phyloP scores from a whole-genome alignment of 1,139 yeast species.

The Blastobotrys persicus region DNA sequence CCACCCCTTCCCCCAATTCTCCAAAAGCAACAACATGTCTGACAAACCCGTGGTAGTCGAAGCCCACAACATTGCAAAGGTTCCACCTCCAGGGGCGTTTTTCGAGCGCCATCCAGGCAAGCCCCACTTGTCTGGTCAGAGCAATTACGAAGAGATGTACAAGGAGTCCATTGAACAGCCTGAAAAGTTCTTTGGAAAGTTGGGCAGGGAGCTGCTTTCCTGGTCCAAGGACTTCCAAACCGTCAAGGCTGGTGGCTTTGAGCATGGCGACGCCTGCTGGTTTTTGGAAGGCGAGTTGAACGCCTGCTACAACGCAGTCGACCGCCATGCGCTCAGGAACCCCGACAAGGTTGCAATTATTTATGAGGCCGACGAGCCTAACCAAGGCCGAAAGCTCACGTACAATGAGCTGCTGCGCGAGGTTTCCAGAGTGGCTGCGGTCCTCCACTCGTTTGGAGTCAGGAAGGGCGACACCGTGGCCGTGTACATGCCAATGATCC shows the following conservation, averaged over 20 bases:
- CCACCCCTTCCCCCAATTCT: background rate
- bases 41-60: constrained; percentile 20
- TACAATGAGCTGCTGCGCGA: constrained; percentile 83
- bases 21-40: background rate
- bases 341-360: constrained; percentile 86
- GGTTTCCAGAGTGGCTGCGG: constrained; percentile 87
- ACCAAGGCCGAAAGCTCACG: constrained; percentile 65
- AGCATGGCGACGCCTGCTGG: constrained; percentile 86
- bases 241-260: constrained; percentile 66
- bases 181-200: constrained; percentile 75
- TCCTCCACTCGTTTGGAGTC: constrained; percentile 82
- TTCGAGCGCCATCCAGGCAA: constrained; percentile 36
- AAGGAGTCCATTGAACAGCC: constrained; percentile 78
- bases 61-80: constrained; percentile 33
- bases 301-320: constrained; percentile 94
- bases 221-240: constrained; percentile 85
- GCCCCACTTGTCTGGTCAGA: constrained; percentile 46
- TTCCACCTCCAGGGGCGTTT: constrained; percentile 35
- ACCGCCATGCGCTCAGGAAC: constrained; percentile 83
- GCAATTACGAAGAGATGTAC: constrained; percentile 74
- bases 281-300: constrained; percentile 90
- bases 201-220: constrained; percentile 71
- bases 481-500: constrained; percentile 94
- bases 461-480: constrained; percentile 95
- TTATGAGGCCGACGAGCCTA: constrained; percentile 93